A percentile compares a stretch with the other conserved stretches of the same genome.
Evolutionary conservation across 169 alveolate genomes (phyloP).

Genomic region (Plasmodium adleri): DNA sequence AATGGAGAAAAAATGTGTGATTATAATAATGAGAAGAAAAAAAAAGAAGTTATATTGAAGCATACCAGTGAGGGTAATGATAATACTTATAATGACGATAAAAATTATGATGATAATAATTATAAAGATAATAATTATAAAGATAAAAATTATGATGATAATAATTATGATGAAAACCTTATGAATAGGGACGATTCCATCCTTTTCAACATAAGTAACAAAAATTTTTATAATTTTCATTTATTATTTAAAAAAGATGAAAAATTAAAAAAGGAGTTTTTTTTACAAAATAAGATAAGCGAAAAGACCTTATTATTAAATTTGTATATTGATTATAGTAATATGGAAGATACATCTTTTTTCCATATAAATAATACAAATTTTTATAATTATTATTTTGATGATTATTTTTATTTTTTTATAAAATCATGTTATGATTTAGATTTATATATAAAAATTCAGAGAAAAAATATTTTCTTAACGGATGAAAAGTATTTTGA

Average conservation of each 20-base stretch:
- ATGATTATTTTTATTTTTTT: slow-evolving; percentile 27
- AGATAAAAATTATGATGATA: background rate
- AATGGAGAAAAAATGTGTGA: too few species aligned
- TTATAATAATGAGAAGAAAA: background rate
- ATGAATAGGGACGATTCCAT: background rate
- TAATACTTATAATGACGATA: too few species aligned
- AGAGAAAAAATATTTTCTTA: slow-evolving; percentile 23
- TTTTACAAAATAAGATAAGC: slow-evolving; percentile 8
- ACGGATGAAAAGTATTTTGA: slow-evolving; percentile 18
- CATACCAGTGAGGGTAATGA: background rate
- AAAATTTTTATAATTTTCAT: slow-evolving; percentile 8
- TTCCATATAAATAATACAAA: slow-evolving; percentile 25
- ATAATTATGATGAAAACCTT: background rate
- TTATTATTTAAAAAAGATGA: slow-evolving; percentile 6
- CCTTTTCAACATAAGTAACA: slow-evolving; percentile 5
- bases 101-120: too few species aligned
- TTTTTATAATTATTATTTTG: slow-evolving; percentile 31
- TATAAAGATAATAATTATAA: background rate
- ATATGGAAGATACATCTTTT: slow-evolving; percentile 14
- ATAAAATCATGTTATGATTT: slow-evolving; percentile 9
- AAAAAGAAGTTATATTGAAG: background rate
- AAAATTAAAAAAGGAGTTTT: background rate
- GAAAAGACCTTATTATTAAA: slow-evolving; percentile 25
- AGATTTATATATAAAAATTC: slow-evolving; percentile 22
- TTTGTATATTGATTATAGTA: slow-evolving; percentile 7